Evolutionary conservation across 2,329 filamentous ascomycete genomes (phyloP).

Genomic region (Cordyceps tenuipes): DNA sequence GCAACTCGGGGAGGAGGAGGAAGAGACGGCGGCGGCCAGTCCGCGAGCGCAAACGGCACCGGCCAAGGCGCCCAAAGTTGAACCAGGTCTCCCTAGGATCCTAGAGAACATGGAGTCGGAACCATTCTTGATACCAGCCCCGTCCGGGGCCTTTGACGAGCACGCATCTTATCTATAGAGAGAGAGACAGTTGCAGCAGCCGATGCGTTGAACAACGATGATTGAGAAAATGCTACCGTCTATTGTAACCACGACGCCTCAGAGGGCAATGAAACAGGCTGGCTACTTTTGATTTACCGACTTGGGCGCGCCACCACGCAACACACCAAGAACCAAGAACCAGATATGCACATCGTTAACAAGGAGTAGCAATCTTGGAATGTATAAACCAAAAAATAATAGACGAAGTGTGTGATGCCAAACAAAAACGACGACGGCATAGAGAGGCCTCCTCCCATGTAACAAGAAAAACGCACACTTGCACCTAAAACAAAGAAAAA

Average conservation of each 20-base stretch:
- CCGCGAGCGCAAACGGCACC: background rate
- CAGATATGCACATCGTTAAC: background rate
- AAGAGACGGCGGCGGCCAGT: background rate
- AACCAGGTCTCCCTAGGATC: background rate
- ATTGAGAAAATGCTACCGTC: background rate
- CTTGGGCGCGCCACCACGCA: background rate
- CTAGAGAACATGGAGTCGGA: no score
- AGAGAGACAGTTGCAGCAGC: no score
- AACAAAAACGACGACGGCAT: background rate
- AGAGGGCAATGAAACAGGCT: background rate
- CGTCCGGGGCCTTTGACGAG: no score
- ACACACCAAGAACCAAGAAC: background rate
- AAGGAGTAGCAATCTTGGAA: slow-evolving; percentile 7
- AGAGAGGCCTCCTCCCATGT: background rate
- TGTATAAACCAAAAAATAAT: slow-evolving; percentile 3
- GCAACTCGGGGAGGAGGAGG: background rate
- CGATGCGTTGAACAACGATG: background rate
- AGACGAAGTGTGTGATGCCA: background rate
- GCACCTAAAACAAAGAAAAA: slow-evolving; percentile 1
- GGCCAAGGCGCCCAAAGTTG: background rate
- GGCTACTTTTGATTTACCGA: background rate
- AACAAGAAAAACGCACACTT: background rate
- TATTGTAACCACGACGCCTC: background rate
- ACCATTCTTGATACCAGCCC: no score
- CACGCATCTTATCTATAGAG: no score